Evolutionary conservation across 2,329 filamentous ascomycete species (phyloP).

Genomic region (Hypocrella siamensis): DNA sequence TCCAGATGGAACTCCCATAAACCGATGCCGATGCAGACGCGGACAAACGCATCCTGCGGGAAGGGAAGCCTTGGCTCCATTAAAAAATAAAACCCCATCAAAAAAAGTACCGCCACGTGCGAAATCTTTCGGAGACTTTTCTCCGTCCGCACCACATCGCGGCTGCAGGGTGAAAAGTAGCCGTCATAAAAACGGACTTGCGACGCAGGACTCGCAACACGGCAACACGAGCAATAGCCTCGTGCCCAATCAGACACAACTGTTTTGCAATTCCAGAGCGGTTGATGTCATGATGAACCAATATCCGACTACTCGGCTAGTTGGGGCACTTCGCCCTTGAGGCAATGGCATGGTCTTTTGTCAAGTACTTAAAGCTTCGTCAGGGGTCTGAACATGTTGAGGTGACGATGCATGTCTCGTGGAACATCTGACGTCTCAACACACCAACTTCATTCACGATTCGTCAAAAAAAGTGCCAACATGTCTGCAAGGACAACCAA

Average conservation of each 20-base stretch:
- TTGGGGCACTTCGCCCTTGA: background rate
- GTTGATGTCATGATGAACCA: conserved; percentile 4
- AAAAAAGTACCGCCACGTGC: background rate
- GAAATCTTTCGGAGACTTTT: background rate
- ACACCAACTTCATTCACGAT: background rate
- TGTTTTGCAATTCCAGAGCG: background rate
- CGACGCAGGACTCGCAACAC: too few species aligned
- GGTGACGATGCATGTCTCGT: too few species aligned
- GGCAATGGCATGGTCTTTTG: too few species aligned
- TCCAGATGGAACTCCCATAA: too few species aligned
- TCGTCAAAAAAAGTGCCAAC: background rate
- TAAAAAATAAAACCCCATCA: background rate
- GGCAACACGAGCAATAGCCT: background rate
- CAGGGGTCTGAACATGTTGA: too few species aligned
- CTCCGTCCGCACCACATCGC: too few species aligned
- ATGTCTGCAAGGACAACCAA: conserved; percentile 34
- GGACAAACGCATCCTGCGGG: too few species aligned
- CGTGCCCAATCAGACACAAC: background rate
- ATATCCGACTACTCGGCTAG: background rate
- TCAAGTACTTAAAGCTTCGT: too few species aligned
- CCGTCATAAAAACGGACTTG: too few species aligned
- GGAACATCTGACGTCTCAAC: too few species aligned
- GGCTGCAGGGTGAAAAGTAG: too few species aligned
- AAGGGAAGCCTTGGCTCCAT: background rate
- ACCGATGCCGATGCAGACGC: too few species aligned